These are phyloP conservation scores for Malassezia dermatis DNA, from an alignment of 1,284 basidiomycete genomes.

Conservation along the genomic window DNA sequence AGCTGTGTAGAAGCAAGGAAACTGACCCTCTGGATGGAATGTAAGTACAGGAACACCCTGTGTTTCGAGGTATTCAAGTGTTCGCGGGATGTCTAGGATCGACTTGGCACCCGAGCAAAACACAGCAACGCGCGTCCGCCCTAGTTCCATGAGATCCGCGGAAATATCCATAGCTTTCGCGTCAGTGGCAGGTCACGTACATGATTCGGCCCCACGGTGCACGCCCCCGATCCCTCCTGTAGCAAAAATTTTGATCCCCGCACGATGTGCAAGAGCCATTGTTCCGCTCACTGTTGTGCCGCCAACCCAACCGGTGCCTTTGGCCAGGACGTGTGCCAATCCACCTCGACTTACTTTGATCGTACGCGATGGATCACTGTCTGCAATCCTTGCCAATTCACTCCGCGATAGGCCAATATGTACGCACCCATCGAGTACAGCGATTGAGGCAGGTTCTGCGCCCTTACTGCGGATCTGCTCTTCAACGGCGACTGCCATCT, in stretches of 20 bases:
- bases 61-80: conserved; percentile 93
- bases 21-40: conserved; percentile 60
- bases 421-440: conserved; percentile 68
- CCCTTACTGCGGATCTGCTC: conserved; percentile 65
- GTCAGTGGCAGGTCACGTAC: conserved; percentile 52
- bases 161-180: conserved; percentile 60
- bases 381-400: conserved; percentile 64
- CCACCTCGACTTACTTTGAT: conserved; percentile 81
- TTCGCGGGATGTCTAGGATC: conserved; percentile 80
- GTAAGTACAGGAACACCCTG: conserved; percentile 83
- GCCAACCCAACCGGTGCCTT: conserved; percentile 57
- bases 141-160: conserved; percentile 40
- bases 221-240: conserved; percentile 63
- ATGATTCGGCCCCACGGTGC: conserved; percentile 77
- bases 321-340: conserved; percentile 64
- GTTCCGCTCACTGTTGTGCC: conserved; percentile 88
- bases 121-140: conserved; percentile 52
- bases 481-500: conserved; percentile 66
- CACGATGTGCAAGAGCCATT: conserved; percentile 40
- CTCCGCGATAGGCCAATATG: conserved; percentile 66
- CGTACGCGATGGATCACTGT: conserved; percentile 44
- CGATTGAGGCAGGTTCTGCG: conserved; percentile 80
- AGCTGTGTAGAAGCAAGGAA: conserved; percentile 88
- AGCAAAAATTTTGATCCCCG: conserved; percentile 45
- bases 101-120: conserved; percentile 92